phyloP scores from a whole-genome alignment of 805 yeast genomes.

The Schwanniomyces occidentalis region DNA sequence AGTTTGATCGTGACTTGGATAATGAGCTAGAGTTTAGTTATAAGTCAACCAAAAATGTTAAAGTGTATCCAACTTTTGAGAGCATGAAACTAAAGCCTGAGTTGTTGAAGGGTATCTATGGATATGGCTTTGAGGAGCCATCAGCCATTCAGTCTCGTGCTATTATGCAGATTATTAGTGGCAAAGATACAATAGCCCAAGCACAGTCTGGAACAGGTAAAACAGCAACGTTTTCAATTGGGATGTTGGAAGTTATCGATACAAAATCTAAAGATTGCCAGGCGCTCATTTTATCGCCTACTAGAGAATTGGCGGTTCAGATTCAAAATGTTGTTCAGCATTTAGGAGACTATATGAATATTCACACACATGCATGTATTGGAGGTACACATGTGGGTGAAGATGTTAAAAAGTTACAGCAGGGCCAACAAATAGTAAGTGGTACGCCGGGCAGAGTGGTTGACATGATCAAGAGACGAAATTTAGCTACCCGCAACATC shows the following conservation, averaged over 20 bases:
- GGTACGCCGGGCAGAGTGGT: conserved; percentile 97
- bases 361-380: conserved; percentile 85
- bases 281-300: conserved; percentile 90
- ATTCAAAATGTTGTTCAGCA: conserved; percentile 85
- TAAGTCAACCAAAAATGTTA: conserved; percentile 51
- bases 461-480: conserved; percentile 87
- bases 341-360: conserved; percentile 84
- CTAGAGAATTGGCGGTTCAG: conserved; percentile 94
- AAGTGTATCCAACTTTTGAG: conserved; percentile 49
- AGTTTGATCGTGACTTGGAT: conserved; percentile 62
- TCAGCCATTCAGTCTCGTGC: conserved; percentile 98
- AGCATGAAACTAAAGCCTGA: conserved; percentile 43
- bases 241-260: conserved; percentile 86
- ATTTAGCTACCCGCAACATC: conserved; percentile 68
- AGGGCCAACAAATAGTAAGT: conserved; percentile 88
- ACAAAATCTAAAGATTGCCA: conserved; percentile 72
- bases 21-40: conserved; percentile 47
- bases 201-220: conserved; percentile 99
- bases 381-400: conserved; percentile 88
- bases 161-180: conserved; percentile 89
- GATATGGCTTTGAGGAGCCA: conserved; percentile 93
- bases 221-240: conserved; percentile 96
- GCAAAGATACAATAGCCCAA: conserved; percentile 95
- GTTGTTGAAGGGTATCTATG: conserved; percentile 59
- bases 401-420: conserved; percentile 71